Base-by-base conservation (phyloP, 2,329 filamentous ascomycete genomes). In the Calonectria montana region DNA sequence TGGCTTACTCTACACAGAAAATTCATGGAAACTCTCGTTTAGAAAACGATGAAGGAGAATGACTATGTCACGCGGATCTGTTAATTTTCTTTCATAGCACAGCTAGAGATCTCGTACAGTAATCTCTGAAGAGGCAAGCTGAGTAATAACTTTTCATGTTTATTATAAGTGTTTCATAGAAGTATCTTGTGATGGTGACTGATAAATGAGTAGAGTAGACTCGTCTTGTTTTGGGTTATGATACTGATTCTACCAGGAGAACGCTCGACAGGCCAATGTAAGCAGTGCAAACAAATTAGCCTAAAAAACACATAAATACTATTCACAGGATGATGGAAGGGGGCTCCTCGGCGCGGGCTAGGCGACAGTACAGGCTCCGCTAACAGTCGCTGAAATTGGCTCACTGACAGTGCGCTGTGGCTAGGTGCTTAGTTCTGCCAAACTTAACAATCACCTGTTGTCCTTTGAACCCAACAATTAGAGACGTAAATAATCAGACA, bases 381-480 rank as follows among this genome's bases (percentile, higher is more conserved):
- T 67, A 61, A 47, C 65, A 61, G 43, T 9, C 31, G 37, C 53
- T 35, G 53, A 31, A 12, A 57, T 57, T 67, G 65, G 65, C 53
- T 59, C 53, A 15, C 29, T 37, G 53, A 31, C 53, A 59, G 35
- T 37, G 21, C 50, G 15, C 48, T 31, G 53, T 23, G 53, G 35
- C 37, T 59, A 59, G 31, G 29, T 35, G n/a, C 50, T 55, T n/a
- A 37, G 31, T 59, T 21, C 53, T 39, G 53, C 39, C 31, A 59
- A 59, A 39, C 31, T 13, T 21, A 59, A 31, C 31, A 23, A 39
- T 35, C 53, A 18, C 5, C 13, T 21, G 16, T 6, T 4, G 29
- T 39, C 53, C 31, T 57, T 39, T 21, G 31, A 31, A 15, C 53
- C 8, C n/a, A 57, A 57, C 31, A 39, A n/a, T 12, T 4, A 59